A percentile compares a stretch with the other conserved stretches of the same genome.
phyloP scores from a whole-genome alignment of 441 rosid species.

The Gossypium laxum region DNA sequence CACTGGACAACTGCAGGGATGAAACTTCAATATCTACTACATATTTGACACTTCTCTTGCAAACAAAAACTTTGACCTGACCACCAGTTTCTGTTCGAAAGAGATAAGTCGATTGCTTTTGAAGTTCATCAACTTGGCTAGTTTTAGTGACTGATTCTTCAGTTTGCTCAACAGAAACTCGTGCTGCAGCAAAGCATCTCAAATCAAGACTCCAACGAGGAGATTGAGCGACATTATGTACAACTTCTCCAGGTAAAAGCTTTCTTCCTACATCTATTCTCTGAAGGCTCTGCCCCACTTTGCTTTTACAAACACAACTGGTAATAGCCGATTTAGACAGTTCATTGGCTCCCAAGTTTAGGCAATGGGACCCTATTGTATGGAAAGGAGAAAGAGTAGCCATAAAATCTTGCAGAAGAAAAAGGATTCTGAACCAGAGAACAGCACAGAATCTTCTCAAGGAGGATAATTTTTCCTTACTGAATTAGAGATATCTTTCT shows the following conservation, averaged over 20 bases:
- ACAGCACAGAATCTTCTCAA: conserved; percentile 11
- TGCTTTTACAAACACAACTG: conserved; percentile 20
- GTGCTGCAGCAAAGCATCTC: conserved; percentile 36
- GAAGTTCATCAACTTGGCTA: conserved; percentile 30
- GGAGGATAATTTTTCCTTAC: conserved; percentile 7
- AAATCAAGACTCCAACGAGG: conserved; percentile 18
- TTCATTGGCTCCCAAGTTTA: conserved; percentile 26
- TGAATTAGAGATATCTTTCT: conserved; percentile 18
- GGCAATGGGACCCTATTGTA: conserved; percentile 26
- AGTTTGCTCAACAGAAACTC: conserved; percentile 33
- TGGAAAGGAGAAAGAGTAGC: conserved; percentile 34
- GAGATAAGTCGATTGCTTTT: conserved; percentile 38
- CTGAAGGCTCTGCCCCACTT: conserved; percentile 16
- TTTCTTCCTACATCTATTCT: conserved; percentile 23
- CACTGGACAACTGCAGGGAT: conserved; percentile 28
- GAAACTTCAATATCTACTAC: conserved; percentile 50
- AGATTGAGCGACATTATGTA: conserved; percentile 10
- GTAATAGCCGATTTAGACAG: conserved; percentile 27
- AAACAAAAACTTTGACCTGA: conserved; percentile 47
- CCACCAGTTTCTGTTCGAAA: conserved; percentile 68
- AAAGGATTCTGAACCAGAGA: conserved; percentile 8
- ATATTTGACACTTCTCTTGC: conserved; percentile 42
- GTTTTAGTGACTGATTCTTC: conserved; percentile 26
- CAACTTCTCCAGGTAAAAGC: conserved; percentile 19
- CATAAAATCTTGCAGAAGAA: conserved; percentile 26